Evolutionary conservation across 495 filamentous ascomycete genomes (phyloP).

Genomic region (Penicillium mononematosum): DNA sequence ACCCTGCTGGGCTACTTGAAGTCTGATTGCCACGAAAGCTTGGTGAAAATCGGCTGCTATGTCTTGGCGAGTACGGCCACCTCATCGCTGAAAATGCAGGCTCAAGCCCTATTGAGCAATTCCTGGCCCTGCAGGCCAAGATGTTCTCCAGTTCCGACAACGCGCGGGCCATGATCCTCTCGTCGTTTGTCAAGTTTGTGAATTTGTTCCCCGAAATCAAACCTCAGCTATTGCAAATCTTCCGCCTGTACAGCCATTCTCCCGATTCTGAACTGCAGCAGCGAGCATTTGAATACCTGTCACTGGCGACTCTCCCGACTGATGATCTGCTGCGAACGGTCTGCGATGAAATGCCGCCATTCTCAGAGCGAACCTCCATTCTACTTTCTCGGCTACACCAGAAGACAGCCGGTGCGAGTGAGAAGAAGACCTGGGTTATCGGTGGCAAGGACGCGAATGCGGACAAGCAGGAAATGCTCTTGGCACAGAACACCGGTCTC

Average conservation of each 20-base stretch:
- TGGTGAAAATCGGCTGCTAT: conserved; percentile 97
- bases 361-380: conserved; percentile 91
- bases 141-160: conserved; percentile 84
- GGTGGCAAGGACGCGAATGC: conserved; percentile 90
- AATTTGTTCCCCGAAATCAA: conserved; percentile 99
- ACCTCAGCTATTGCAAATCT: conserved; percentile 85
- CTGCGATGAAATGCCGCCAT: conserved; percentile 98
- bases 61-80: conserved; percentile 94
- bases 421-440: conserved; percentile 94
- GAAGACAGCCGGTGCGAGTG: conserved; percentile 84
- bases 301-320: conserved; percentile 77
- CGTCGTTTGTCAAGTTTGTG: conserved; percentile 94
- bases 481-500: conserved; percentile 78
- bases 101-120: conserved; percentile 97
- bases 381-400: conserved; percentile 89
- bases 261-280: conserved; percentile 96
- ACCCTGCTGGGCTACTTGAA: conserved; percentile 89
- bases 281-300: conserved; percentile 92
- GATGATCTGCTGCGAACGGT: conserved; percentile 94
- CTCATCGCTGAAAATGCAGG: conserved; percentile 91
- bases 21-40: conserved; percentile 90
- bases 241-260: conserved; percentile 89
- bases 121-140: conserved; percentile 87
- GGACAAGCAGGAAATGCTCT: conserved; percentile 72
- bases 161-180: conserved; percentile 90